Percentiles rank a stretch among this genome's conserved stretches.
These are phyloP conservation scores for Skeletonema marinoi DNA, from an alignment of 108 stramenopile genomes.

Conservation along the genomic window DNA sequence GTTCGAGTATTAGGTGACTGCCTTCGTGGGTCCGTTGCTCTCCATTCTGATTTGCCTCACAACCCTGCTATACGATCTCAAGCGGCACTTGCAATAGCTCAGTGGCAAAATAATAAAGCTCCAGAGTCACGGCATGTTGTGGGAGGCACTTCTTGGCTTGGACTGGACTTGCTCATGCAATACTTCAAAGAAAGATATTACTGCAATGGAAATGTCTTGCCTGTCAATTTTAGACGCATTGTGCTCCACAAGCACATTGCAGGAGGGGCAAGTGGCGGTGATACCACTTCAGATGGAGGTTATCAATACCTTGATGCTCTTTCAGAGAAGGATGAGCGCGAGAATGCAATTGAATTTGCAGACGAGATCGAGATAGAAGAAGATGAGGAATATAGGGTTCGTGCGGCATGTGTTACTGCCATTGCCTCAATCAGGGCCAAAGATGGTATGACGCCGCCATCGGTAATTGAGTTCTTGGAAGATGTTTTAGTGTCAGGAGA, in stretches of 20 bases:
- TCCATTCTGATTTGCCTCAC: slow-evolving; percentile 83
- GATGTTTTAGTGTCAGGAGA: slow-evolving; percentile 74
- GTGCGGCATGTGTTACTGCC: slow-evolving; percentile 77
- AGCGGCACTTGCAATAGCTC: slow-evolving; percentile 84
- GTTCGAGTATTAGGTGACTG: slow-evolving; percentile 86
- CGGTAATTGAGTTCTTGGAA: slow-evolving; percentile 69
- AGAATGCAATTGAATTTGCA: slow-evolving; percentile 65
- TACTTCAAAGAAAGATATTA: slow-evolving; percentile 84
- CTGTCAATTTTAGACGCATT: slow-evolving; percentile 75
- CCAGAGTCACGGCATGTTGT: slow-evolving; percentile 65
- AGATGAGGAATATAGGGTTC: slow-evolving; percentile 85
- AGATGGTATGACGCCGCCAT: slow-evolving; percentile 79
- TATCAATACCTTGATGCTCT: slow-evolving; percentile 80
- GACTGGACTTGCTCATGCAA: slow-evolving; percentile 75
- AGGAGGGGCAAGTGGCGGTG: slow-evolving; percentile 51
- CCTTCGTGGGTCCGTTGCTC: slow-evolving; percentile 78
- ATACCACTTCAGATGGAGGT: slow-evolving; percentile 52
- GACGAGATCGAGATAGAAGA: slow-evolving; percentile 86
- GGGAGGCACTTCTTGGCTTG: slow-evolving; percentile 75
- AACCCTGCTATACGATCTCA: slow-evolving; percentile 80
- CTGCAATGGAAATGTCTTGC: slow-evolving; percentile 67
- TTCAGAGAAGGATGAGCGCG: slow-evolving; percentile 63
- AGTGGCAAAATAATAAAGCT: slow-evolving; percentile 92
- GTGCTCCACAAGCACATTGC: slow-evolving; percentile 74
- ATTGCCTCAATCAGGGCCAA: slow-evolving; percentile 82